These are phyloP conservation scores for Lactarius trivialis DNA, from an alignment of 768 basidiomycete genomes.

Conservation along the genomic window DNA sequence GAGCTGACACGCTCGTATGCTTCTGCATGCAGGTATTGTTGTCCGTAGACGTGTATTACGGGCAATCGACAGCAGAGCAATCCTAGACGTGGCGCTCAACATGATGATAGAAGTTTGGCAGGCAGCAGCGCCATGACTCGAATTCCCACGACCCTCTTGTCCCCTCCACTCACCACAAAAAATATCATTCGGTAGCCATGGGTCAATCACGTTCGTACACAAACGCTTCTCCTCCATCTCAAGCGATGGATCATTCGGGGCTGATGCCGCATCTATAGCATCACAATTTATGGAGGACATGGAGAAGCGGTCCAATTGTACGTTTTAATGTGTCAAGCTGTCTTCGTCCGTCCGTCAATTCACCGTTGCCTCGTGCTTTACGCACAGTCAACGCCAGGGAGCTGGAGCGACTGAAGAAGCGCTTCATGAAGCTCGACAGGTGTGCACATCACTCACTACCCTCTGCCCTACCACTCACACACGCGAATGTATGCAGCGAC, in stretches of 20 bases:
- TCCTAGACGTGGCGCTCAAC: constrained; percentile 1
- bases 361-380: background rate
- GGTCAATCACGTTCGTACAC: constrained; percentile 72
- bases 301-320: constrained; percentile 96
- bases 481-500: constrained; percentile 47
- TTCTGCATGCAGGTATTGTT: background rate
- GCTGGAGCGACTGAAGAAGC: constrained; percentile 92
- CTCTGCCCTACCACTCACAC: background rate
- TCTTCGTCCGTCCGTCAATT: background rate
- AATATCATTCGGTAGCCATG: constrained; percentile 38
- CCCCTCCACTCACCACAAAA: constrained; percentile 1
- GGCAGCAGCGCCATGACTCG: background rate
- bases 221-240: background rate
- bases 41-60: background rate
- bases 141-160: background rate
- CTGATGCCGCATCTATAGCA: constrained; percentile 35
- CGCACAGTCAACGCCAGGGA: constrained; percentile 85
- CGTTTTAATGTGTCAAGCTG: constrained; percentile 31
- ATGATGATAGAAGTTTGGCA: background rate
- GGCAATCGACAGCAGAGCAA: background rate
- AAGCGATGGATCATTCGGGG: constrained; percentile 2
- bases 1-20: background rate
- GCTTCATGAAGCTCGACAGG: constrained; percentile 99
- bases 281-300: constrained; percentile 98
- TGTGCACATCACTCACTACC: constrained; percentile 27